Conservation (phyloP, 441 rosid genomes). For the Populus trichocarpa region DNA sequence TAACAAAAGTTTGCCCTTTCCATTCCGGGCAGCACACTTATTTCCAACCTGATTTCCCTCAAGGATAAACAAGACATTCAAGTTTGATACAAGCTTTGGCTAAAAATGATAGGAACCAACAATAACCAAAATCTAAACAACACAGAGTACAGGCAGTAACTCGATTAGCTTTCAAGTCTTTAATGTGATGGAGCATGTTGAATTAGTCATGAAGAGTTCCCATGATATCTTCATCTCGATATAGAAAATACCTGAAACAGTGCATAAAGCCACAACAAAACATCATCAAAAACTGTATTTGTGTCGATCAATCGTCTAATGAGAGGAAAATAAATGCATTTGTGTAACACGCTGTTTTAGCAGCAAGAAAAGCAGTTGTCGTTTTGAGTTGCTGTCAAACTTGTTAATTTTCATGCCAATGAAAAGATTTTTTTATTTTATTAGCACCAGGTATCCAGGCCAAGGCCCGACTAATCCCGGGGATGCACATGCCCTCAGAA, state of each 20-base stretch:
- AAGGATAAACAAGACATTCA: background rate
- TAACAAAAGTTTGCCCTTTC: background rate
- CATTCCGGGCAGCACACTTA: background rate
- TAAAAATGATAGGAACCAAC: background rate
- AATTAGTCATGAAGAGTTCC: constrained; percentile 59
- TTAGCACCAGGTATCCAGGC: too few species aligned
- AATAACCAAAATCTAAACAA: background rate
- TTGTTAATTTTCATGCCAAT: background rate
- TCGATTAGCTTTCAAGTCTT: background rate
- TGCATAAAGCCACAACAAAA: background rate
- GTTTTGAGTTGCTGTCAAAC: background rate
- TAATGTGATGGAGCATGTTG: background rate
- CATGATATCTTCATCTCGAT: constrained; percentile 61
- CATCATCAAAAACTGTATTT: background rate
- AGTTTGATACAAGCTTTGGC: background rate
- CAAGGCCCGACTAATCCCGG: too few species aligned
- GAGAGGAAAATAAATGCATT: background rate
- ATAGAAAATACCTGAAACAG: constrained; percentile 52
- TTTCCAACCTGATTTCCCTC: background rate
- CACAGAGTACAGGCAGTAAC: background rate
- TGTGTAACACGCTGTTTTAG: background rate
- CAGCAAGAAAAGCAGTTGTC: background rate
- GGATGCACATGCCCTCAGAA: too few species aligned
- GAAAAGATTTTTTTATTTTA: background rate
- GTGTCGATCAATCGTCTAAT: background rate